Evolutionary conservation across 1,139 yeast genomes (phyloP).

Genomic region (Pichia norvegensis): DNA sequence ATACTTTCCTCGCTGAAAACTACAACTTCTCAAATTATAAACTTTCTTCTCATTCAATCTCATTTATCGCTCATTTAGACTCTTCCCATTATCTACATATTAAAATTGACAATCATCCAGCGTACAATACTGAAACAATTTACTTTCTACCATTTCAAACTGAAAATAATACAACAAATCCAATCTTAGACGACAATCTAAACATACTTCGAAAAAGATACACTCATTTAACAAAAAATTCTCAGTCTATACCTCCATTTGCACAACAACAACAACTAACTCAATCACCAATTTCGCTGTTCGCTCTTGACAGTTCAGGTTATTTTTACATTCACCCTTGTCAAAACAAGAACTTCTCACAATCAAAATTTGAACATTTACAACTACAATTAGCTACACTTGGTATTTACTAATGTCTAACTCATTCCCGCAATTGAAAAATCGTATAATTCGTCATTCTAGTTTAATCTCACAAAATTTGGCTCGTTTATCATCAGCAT

Average conservation of each 20-base stretch:
- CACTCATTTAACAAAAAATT: neutral
- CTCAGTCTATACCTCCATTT: too few relatives aligned
- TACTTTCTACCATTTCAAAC: neutral
- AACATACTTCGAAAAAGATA: neutral
- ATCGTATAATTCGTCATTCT: constrained; percentile 50
- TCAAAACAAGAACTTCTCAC: neutral
- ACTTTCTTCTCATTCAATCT: neutral
- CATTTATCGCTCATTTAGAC: neutral
- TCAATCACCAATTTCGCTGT: neutral
- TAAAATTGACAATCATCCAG: neutral
- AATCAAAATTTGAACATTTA: neutral
- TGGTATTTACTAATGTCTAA: neutral
- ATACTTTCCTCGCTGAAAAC: neutral
- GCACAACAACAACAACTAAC: neutral
- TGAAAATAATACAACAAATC: neutral
- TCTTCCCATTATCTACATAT: neutral
- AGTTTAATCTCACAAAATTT: constrained; percentile 45
- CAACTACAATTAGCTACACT: neutral
- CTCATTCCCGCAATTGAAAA: constrained; percentile 41
- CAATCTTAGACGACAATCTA: neutral
- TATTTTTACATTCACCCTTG: constrained; percentile 5
- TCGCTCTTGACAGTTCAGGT: neutral
- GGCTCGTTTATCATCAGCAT: constrained; percentile 44
- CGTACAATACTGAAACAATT: neutral
- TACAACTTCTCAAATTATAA: neutral